Percentiles rank a stretch among this genome's conserved stretches.
These are phyloP conservation scores for Penstemon davidsonii DNA, from an alignment of 257 asterid genomes.

Conservation along the genomic window DNA sequence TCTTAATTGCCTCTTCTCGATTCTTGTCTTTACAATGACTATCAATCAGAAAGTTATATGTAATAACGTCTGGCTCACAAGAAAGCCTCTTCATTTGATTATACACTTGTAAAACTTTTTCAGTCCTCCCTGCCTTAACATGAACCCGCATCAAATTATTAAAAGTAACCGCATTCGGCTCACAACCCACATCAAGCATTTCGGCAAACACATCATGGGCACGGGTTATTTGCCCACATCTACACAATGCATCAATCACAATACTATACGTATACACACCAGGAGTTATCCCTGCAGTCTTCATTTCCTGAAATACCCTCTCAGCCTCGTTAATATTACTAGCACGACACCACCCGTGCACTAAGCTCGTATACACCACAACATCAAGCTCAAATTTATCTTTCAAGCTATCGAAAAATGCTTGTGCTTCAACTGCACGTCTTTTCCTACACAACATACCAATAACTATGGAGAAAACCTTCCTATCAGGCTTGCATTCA, in stretches of 20 bases:
- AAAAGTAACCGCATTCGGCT: constrained; percentile 76
- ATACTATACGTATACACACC: constrained; percentile 69
- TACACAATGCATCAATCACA: constrained; percentile 89
- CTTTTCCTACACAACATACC: constrained; percentile 67
- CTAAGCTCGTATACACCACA: constrained; percentile 75
- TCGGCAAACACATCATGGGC: constrained; percentile 90
- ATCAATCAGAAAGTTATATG: constrained; percentile 78
- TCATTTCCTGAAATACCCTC: constrained; percentile 74
- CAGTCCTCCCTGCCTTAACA: constrained; percentile 88
- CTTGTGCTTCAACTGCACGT: constrained; percentile 74
- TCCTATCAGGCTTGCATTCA: constrained; percentile 62
- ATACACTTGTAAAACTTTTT: constrained; percentile 78
- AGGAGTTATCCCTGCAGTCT: constrained; percentile 58
- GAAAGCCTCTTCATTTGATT: constrained; percentile 83
- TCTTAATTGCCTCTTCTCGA: constrained; percentile 73
- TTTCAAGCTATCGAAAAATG: constrained; percentile 76
- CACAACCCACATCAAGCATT: constrained; percentile 71
- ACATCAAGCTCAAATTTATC: constrained; percentile 72
- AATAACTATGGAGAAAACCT: constrained; percentile 60
- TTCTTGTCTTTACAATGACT: constrained; percentile 77
- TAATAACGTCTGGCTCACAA: constrained; percentile 70
- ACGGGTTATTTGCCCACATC: constrained; percentile 82
- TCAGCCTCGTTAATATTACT: constrained; percentile 72
- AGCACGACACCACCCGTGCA: constrained; percentile 89
- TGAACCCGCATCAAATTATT: constrained; percentile 86